Conservation (phyloP, 176 grass and related monocot species). For the Lolium perenne region DNA sequence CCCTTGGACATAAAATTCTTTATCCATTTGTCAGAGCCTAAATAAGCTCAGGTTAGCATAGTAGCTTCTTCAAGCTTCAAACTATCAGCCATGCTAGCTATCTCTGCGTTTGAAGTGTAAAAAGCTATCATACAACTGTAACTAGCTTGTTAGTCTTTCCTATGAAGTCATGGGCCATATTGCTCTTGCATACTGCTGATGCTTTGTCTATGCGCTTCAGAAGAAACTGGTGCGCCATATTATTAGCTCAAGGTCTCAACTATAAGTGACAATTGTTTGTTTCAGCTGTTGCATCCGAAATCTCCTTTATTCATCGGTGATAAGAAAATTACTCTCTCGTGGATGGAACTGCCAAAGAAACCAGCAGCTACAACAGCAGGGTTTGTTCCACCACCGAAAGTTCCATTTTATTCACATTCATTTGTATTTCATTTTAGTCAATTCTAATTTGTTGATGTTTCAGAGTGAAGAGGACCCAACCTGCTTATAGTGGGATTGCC, state of each 20-base stretch:
- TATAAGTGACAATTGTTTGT: slow-evolving; percentile 40
- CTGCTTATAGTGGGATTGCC: slow-evolving; percentile 62
- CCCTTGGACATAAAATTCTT: slow-evolving; percentile 8
- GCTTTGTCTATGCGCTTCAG: not conserved
- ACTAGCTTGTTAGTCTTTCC: not conserved
- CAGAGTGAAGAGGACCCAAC: slow-evolving; percentile 70
- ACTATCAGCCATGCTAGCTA: not conserved
- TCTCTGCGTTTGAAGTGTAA: not conserved
- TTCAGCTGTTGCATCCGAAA: slow-evolving; percentile 86
- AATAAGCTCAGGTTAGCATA: slow-evolving; percentile 12
- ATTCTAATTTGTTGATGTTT: slow-evolving; percentile 34
- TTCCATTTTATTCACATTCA: slow-evolving; percentile 21
- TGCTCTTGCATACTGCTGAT: slow-evolving; percentile 10
- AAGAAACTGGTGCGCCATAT: slow-evolving; percentile 23
- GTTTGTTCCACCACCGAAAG: slow-evolving; percentile 32
- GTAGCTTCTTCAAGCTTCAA: slow-evolving; percentile 12
- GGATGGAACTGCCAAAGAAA: slow-evolving; percentile 81
- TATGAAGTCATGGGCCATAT: not conserved
- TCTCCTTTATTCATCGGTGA: slow-evolving; percentile 91
- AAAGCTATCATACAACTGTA: not conserved
- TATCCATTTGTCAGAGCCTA: not conserved
- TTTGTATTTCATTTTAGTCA: slow-evolving; percentile 28
- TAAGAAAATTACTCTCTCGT: slow-evolving; percentile 83
- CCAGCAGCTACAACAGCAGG: slow-evolving; percentile 59
- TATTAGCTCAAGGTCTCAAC: not conserved